Base-by-base conservation (phyloP, 2,329 filamentous ascomycete species). In the Leptoxyphium fumago region DNA sequence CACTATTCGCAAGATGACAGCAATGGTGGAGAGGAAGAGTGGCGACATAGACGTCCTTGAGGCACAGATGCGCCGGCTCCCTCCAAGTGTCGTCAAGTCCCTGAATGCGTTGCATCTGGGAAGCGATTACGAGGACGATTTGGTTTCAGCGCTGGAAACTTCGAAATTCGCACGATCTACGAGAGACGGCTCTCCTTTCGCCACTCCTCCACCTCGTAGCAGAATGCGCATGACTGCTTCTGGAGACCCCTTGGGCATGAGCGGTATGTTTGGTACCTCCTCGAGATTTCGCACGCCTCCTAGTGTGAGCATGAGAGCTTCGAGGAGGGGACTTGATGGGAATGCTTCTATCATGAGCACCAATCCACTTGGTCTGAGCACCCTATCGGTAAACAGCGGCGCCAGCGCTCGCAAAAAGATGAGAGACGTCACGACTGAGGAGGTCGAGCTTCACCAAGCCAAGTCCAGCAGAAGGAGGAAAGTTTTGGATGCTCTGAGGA, bases 11-110 rank as follows among this genome's bases (percentile, higher is more conserved):
- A 94, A 91, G 58, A 88, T 98, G 82, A 95, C 88, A 29, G 75
- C 71, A 47, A 89, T 95, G 81, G 84, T 84, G 0, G 85, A 96
- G 69, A 85, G 86, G 65, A 84, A 85, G 59, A 91, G 84, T 58
- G 84, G 82, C 46, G 89, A 96, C 55, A 79, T 98, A 43, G 86
- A 94, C 60, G 77, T 94, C 6, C 72, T 96, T 29, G 91, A 96
- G 64, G 77, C 80, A 40, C 84, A 94, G 59, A 77, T 98, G 66
- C 79, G 82, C 46, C 84, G 79, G 59, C 64, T 93, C 8, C 17
- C 61, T 63, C 2, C 43, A 45, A 17, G 21, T 2, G 60, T 59
- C 7, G 45, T 58, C 13, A 55, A 52, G 2, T 51, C 54, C 14
- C 50, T 61, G 14, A 55, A 52, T 2, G 50, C 54, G n/a, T 50